Base-by-base conservation (phyloP, 345 rosid species). In the Microcos paniculata region DNA sequence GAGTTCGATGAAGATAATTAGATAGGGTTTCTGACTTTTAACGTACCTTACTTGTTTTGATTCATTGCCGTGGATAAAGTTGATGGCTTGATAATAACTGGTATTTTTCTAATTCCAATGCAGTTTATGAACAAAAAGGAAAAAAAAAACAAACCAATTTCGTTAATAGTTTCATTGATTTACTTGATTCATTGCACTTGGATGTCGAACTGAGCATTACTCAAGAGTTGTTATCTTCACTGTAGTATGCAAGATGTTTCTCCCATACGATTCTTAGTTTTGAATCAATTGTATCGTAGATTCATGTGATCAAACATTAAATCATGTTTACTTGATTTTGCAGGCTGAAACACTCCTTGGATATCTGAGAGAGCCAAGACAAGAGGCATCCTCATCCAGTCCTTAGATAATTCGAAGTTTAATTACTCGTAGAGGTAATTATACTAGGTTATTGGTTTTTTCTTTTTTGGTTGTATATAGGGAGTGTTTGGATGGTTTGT, bases 281-380 rank as follows among this genome's bases (percentile, higher is more conserved):
- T 48, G 58, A 24, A 49, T 68, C 26, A 19, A 18, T 48, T 49
- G 26, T 48, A 69, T 18, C 58, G 28, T 16, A n/a, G n/a, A 11
- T 49, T 69, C 19, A 5, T 49, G 6, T 28, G 8, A 31, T 70
- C 12, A 31, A n/a, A n/a, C 43, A 49, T 5, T 18, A n/a, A 55
- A 1, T 67, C 24, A 26, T 26, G 18, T 48, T 69, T 30, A 26
- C 58, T 69, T 48, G 43, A 48, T 75, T 38, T 31, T 83, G 87
- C 91, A 96, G 99, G 99, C 99, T 43, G 99, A 93, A 83, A 93
- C 82, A 18, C 97, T 92, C 31, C 89, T 92, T 62, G 87, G 85
- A 59, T 89, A 92, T 84, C 85, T 92, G 68, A 77, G 97, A 78
- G 97, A 87, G 78, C 89, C 90, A 45, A 85, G 97, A 72, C 87